Evolutionary conservation across 805 yeast species (phyloP).

Genomic region (Yarrowia sp.): DNA sequence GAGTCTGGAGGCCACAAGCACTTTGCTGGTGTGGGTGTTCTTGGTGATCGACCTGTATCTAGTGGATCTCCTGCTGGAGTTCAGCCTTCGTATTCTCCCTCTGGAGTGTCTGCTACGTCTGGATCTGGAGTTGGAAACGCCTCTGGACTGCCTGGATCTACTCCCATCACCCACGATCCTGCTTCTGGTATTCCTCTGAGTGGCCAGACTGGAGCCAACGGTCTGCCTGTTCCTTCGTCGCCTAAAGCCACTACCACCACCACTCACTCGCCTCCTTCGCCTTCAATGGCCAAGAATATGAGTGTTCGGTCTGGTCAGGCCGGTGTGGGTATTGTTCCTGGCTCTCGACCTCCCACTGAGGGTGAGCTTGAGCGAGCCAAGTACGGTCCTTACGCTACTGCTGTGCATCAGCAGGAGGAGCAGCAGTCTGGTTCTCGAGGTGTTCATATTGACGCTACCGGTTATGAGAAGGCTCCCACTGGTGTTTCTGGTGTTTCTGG

Average conservation of each 20-base stretch:
- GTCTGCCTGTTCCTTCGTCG: not conserved
- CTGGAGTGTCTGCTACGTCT: not conserved
- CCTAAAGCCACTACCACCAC: not conserved
- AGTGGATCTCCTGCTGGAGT: too few species aligned
- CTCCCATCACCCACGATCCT: not conserved
- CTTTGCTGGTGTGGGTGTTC: slow-evolving; percentile 3
- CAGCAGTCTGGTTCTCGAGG: not conserved
- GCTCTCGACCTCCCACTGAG: not conserved
- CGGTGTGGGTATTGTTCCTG: not conserved
- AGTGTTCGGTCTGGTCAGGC: slow-evolving; percentile 6
- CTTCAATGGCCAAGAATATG: not conserved
- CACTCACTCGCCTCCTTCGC: not conserved
- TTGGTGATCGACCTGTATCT: too few species aligned
- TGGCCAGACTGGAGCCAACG: slow-evolving; percentile 6
- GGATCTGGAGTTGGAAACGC: not conserved
- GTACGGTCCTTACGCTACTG: not conserved
- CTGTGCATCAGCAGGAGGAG: not conserved
- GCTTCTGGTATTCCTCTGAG: not conserved
- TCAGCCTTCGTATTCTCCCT: not conserved
- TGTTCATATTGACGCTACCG: not conserved
- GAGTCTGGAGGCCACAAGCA: slow-evolving; percentile 7
- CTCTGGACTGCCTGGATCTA: not conserved
- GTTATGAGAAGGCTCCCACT: not conserved
- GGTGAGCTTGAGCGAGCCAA: not conserved
- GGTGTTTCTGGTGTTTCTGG: too few species aligned